Percentiles rank a stretch among this genome's conserved stretches.
Evolutionary conservation across 345 rosid genomes (phyloP).

Genomic region (Lumnitzera littorea): DNA sequence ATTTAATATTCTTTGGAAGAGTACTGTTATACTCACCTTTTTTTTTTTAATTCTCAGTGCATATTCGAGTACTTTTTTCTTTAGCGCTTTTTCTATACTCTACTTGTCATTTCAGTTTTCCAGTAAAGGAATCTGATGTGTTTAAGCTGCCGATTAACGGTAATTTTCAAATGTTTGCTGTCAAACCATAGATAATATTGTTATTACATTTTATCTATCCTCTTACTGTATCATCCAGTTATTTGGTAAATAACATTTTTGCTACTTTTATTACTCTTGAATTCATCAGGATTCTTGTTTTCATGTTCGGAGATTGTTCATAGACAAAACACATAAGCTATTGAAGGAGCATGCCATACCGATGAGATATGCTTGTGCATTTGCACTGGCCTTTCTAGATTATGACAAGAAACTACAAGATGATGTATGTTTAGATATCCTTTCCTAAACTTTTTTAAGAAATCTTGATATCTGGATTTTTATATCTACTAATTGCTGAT

Average conservation of each 20-base stretch:
- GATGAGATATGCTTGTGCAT: constrained; percentile 76
- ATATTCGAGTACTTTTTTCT: background rate
- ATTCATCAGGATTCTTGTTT: constrained; percentile 57
- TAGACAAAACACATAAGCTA: constrained; percentile 56
- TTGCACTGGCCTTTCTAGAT: constrained; percentile 52
- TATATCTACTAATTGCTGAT: constrained; percentile 9
- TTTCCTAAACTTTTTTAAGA: background rate
- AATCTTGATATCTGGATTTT: background rate
- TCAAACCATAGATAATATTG: no score
- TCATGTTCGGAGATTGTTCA: constrained; percentile 45
- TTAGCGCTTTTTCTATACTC: background rate
- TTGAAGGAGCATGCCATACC: constrained; percentile 59
- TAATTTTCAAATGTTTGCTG: no score
- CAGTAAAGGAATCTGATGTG: no score
- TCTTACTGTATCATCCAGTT: background rate
- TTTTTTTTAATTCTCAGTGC: no score
- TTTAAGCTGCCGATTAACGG: no score
- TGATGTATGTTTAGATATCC: constrained; percentile 38
- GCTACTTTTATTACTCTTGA: background rate
- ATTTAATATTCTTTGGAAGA: no score
- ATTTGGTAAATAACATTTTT: constrained; percentile 1
- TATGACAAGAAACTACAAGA: constrained; percentile 49
- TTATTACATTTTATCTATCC: no score
- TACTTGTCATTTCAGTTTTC: background rate
- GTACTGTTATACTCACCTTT: no score